Base-by-base conservation (phyloP, 179 eudicot genomes). In the Actinidia arguta region DNA sequence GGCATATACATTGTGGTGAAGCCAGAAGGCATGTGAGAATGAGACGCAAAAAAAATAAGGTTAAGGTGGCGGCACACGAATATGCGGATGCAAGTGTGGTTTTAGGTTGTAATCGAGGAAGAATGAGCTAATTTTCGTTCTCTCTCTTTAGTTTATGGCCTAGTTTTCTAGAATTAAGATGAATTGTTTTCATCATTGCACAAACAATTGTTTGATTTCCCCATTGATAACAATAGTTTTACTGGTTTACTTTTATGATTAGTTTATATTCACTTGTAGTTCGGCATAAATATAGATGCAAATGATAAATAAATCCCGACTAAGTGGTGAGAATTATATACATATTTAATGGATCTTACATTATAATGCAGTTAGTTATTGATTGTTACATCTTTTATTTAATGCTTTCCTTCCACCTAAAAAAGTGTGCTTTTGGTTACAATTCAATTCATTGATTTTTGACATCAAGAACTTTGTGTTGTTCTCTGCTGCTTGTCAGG, bases 401-500 rank as follows among this genome's bases (percentile, higher is more conserved):
- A 2, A 70, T 70, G 25, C 46, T 14, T 52, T 8, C 27, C 12
- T 24, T 22, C 77, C 36, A 13, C 20, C 12, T 50, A 50, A 50
- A 50, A 16, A 22, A 47, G 12, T n/a, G 75, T 3, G 20, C 10
- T 71, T 16, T n/a, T 46, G 44, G 25, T n/a, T n/a, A n/a, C n/a
- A n/a, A n/a, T n/a, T n/a, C n/a, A n/a, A n/a, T n/a, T n/a, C n/a
- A 22, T 62, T 27, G 69, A 31, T 31, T 31, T 48, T 64, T 78
- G 47, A 18, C 10, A 50, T 13, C n/a, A 13, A 66, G 52, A 20
- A 67, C 27, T 18, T 50, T 14, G 25, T 31, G 18, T 51, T 31
- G 52, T 69, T 67, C 1, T 20, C n/a, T 10, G 7, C 56, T 78
- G 58, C 61, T 69, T 56, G 73, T 1, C 61, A 94, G 97, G 89